Evolutionary conservation across 805 yeast species (phyloP), one percentile per base, ranked within the genome.

Genomic region (Kluyveromyces nonfermentans): DNA sequence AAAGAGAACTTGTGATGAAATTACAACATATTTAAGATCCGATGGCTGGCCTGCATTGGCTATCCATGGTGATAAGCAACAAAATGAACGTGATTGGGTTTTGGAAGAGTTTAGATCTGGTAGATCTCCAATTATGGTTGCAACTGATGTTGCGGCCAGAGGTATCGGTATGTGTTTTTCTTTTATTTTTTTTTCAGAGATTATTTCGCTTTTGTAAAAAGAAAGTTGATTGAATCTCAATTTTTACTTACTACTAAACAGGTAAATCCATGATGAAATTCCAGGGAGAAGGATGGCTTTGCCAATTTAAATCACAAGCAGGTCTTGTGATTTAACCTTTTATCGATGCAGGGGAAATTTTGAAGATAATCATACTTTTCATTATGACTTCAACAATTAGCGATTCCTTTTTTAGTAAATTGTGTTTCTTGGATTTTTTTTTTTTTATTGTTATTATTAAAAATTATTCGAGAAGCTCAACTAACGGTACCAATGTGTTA

Each of bases 41-140:
- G 97, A 90, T 62, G 98, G 98, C 47, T 93, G 95, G 95, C 96
- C 96, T 53, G 98, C 97, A 44, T 74, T 93, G 64, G 96, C 97
- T 60, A 86, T 93, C 61, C 98, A 93, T 66, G 98, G 98, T 74
- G 98, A 93, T 70, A 93, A 93, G 69, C 87, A 83, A 60, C 98
- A 93, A 74, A 77, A 81, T 65, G 97, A 93, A 72, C 89, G 98
- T 77, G 97, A 93, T 72, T 93, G 97, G 97, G 97, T 90, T 56
- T 73, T 93, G 68, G 75, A 72, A 55, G 96, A 90, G 71, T 93
- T 93, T 75, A 85, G 84, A 77, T 63, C 78, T 48, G 97, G 97
- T 58, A 85, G 81, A 68, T 80, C 94, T 44, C 96, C 96, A 53
- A 82, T 93, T 61, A 88, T 93, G 97, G 96, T 89, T 64, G 98